Percentiles rank a stretch among this genome's conserved stretches.
These are phyloP conservation scores for Lagenidium giganteum DNA, from an alignment of 352 stramenopile species.

Conservation along the genomic window DNA sequence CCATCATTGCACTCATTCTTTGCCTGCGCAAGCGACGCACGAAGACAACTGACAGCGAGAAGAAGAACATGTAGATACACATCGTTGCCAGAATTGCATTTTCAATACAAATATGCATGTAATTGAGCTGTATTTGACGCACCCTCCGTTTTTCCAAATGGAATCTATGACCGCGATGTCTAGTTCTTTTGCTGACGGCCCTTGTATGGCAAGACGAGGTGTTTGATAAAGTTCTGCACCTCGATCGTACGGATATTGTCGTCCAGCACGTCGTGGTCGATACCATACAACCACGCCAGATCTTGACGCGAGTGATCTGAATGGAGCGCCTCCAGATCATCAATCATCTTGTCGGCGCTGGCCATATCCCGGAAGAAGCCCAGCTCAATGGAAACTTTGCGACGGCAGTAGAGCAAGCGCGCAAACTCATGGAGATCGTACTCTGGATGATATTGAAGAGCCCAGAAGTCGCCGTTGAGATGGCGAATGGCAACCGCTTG, in stretches of 20 bases:
- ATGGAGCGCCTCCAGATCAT: conserved; percentile 50
- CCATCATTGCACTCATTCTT: conserved; percentile 39
- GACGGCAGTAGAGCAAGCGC: conserved; percentile 58
- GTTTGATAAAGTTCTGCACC: conserved; percentile 68
- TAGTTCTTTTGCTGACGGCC: conserved; percentile 3
- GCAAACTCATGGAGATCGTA: conserved; percentile 78
- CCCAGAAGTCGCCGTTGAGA: conserved; percentile 74
- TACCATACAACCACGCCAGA: conserved; percentile 55
- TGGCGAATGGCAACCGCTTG: conserved; percentile 51
- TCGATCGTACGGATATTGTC: conserved; percentile 58
- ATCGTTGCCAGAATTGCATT: too few species aligned
- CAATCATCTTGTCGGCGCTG: conserved; percentile 39
- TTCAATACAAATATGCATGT: too few species aligned
- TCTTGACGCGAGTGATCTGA: conserved; percentile 44
- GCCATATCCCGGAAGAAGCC: conserved; percentile 57
- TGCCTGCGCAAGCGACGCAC: conserved; percentile 31
- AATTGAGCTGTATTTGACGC: too few species aligned
- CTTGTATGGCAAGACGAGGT: conserved; percentile 63
- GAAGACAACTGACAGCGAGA: conserved; percentile 2
- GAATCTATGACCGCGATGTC: not conserved
- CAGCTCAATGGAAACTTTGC: conserved; percentile 50
- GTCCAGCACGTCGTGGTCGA: conserved; percentile 67
- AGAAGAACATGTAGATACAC: conserved; percentile 16
- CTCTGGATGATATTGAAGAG: conserved; percentile 72
- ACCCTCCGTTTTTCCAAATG: too few species aligned